Conservation (phyloP, 768 basidiomycete species). For the Kwoniella bestiolae region DNA sequence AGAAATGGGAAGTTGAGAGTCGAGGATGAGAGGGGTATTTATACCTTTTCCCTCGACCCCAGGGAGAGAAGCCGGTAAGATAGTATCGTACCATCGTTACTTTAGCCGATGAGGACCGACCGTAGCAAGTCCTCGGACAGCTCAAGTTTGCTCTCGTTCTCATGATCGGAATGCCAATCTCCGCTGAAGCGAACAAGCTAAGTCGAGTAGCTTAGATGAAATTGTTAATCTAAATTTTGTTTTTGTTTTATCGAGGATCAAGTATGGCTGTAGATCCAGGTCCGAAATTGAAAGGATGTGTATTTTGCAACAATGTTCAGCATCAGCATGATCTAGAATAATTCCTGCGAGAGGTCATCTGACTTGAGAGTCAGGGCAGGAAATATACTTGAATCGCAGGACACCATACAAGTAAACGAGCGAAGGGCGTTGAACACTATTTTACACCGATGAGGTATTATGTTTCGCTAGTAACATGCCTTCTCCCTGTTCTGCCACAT, state of each 20-base stretch:
- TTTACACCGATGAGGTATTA: too few species aligned
- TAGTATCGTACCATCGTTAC: neutral
- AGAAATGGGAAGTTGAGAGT: neutral
- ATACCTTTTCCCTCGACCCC: constrained; percentile 10
- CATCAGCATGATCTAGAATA: neutral
- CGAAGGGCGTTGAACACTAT: too few species aligned
- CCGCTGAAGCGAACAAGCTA: neutral
- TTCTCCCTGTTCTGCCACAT: neutral
- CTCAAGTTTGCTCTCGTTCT: too few species aligned
- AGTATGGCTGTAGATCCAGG: neutral
- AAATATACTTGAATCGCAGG: too few species aligned
- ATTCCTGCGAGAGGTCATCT: neutral
- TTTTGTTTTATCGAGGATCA: too few species aligned
- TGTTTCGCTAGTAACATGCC: too few species aligned
- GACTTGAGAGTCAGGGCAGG: neutral
- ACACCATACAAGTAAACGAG: too few species aligned
- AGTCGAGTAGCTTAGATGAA: neutral
- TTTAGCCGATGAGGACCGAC: neutral
- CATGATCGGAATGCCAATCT: neutral
- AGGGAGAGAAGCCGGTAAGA: neutral
- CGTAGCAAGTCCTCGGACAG: too few species aligned
- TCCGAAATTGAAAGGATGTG: neutral
- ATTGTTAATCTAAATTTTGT: too few species aligned
- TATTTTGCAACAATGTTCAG: neutral
- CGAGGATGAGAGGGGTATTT: constrained; percentile 13